Evolutionary conservation across 495 filamentous ascomycete species (phyloP), one percentile per base, ranked within the genome.

Genomic region (Penicillium turbatum): DNA sequence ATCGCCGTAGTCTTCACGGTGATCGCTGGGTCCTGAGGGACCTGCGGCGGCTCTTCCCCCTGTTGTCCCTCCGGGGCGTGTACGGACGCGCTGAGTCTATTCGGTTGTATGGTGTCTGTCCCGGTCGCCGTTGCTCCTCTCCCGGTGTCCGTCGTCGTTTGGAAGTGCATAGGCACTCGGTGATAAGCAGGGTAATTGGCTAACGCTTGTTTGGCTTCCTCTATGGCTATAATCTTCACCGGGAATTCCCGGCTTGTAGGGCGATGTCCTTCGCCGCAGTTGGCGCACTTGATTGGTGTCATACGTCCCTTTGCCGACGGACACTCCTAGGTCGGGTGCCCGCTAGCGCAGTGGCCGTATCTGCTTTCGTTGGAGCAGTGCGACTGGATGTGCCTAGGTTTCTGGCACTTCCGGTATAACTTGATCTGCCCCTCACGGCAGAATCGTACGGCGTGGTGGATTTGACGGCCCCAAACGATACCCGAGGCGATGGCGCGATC

Each of bases 271-370:
- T 15, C 44, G 4, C 42, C 38, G 11, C 46, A 61, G 31, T 61
- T 54, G 24, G 50, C 46, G 29, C 46, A 61, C 39, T 56, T 61
- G 3, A 37, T 29, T 15, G n/a, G 46, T 30, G 53, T 24, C 21
- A 4, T 24, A n/a, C 21, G 34, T 7, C 45, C 43, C 24, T 45
- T 2, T 37, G 41, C 44, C 42, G 27, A 49, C 5, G 42, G 44
- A 42, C 56, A 62, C 53, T 59, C 51, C 60, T 45, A 62, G 56
- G 56, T 62, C 43, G 42, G 52, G 46, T 62, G 48, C 52, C 26
- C 42, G 21, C 13, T 43, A 26, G 49, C 54, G 26, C 48, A 62
- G 52, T 45, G 41, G 16, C 53, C 44, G 26, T 45, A 63, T 30
- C 24, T 41, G 34, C 21, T 57, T 0, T 32, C 34, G 26, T 56